Conservation (phyloP, 148 eudicot species). For the Salicornia ramosissima region DNA sequence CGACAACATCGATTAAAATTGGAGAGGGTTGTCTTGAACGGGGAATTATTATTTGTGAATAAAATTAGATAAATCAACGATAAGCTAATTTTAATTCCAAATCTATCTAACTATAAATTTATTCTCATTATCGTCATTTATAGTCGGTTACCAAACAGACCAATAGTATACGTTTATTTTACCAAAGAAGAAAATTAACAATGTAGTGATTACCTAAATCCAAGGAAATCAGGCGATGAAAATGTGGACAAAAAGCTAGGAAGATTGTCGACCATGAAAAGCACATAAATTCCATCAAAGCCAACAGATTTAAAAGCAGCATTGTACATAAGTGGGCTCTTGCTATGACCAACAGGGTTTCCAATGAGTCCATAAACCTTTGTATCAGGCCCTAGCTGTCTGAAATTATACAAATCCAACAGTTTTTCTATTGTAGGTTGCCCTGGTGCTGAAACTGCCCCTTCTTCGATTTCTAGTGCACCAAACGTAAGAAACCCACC, state of each 20-base stretch:
- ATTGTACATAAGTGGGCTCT: constrained; percentile 67
- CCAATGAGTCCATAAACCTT: constrained; percentile 80
- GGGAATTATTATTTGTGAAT: too few species aligned
- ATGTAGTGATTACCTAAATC: constrained; percentile 58
- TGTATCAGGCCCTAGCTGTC: constrained; percentile 59
- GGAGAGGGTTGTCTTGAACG: too few species aligned
- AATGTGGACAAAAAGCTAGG: constrained; percentile 53
- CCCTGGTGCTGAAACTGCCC: constrained; percentile 80
- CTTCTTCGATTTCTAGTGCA: constrained; percentile 55
- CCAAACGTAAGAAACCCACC: constrained; percentile 90
- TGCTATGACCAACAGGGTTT: constrained; percentile 85
- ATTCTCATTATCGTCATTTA: background rate
- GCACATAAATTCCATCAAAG: constrained; percentile 66
- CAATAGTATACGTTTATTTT: background rate
- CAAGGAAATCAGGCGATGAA: constrained; percentile 70
- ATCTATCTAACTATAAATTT: too few species aligned
- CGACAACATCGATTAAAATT: too few species aligned
- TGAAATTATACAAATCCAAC: constrained; percentile 63
- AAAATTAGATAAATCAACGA: too few species aligned
- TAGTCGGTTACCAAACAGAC: background rate
- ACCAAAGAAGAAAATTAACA: background rate
- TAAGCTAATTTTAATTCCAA: too few species aligned
- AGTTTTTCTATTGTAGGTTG: constrained; percentile 70
- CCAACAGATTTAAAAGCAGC: constrained; percentile 56
- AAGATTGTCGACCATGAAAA: constrained; percentile 65